phyloP scores from a whole-genome alignment of 305 asterid genomes.

The Fraxinus dipetala region DNA sequence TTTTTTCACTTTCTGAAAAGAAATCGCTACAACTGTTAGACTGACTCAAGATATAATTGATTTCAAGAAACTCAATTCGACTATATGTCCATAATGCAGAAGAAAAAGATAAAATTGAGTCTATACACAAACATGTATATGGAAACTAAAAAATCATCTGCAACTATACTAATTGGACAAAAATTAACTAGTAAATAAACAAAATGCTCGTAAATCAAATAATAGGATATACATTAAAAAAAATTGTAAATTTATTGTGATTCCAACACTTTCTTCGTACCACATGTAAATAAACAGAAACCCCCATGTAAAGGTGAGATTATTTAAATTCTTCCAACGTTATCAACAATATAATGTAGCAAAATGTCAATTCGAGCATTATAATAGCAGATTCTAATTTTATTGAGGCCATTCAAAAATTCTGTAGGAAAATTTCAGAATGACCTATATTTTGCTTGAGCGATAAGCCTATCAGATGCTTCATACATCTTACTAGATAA shows the following conservation, averaged over 20 bases:
- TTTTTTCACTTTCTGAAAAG: constrained; percentile 59
- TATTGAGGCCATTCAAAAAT: not conserved
- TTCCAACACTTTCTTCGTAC: not conserved
- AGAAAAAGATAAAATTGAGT: not conserved
- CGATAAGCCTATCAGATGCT: not conserved
- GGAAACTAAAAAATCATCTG: not conserved
- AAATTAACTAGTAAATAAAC: not conserved
- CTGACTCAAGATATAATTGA: not conserved
- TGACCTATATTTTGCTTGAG: not conserved
- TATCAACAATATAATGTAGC: not conserved
- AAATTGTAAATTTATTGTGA: not conserved
- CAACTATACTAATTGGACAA: not conserved
- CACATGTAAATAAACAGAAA: not conserved
- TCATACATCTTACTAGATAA: not conserved
- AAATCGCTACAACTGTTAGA: not conserved
- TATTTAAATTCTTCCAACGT: not conserved
- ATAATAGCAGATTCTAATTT: not conserved
- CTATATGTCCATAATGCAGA: not conserved
- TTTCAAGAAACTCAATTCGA: not conserved
- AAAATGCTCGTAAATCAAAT: too few relatives aligned
- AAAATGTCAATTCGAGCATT: not conserved
- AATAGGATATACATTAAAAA: not conserved
- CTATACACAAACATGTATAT: not conserved
- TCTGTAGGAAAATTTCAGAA: not conserved
- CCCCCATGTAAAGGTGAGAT: not conserved